These are phyloP conservation scores for Xerocomus nothofagi DNA, from an alignment of 1,284 basidiomycete species.

Conservation along the genomic window DNA sequence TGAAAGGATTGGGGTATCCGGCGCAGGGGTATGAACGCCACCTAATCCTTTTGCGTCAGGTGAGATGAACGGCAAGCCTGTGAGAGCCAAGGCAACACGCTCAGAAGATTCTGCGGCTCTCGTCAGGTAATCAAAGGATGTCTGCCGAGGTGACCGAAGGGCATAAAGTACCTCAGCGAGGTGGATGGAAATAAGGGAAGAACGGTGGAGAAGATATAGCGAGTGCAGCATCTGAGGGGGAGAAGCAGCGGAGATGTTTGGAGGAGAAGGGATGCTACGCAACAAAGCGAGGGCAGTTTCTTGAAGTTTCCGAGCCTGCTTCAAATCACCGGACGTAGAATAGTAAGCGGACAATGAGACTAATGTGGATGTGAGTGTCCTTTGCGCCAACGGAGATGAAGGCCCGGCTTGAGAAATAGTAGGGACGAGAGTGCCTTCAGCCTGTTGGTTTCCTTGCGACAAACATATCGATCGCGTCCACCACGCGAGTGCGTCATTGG, in stretches of 20 bases:
- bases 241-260: slow-evolving; percentile 43
- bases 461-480: slow-evolving; percentile 61
- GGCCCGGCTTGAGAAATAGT: slow-evolving; percentile 47
- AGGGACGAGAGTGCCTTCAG: slow-evolving; percentile 18
- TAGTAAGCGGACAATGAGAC: slow-evolving; percentile 73
- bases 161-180: slow-evolving; percentile 74
- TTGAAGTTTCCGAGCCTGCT: slow-evolving; percentile 67
- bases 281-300: slow-evolving; percentile 68
- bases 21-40: slow-evolving; percentile 45
- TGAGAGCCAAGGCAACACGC: slow-evolving; percentile 57
- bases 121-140: slow-evolving; percentile 58
- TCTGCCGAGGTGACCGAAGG: slow-evolving; percentile 41
- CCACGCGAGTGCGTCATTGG: slow-evolving; percentile 59
- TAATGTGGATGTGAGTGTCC: slow-evolving; percentile 64
- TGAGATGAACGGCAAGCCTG: slow-evolving; percentile 41
- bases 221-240: slow-evolving; percentile 64
- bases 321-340: slow-evolving; percentile 64
- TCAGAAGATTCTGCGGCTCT: slow-evolving; percentile 68
- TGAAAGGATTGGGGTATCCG: slow-evolving; percentile 42
- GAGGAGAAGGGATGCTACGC: slow-evolving; percentile 57
- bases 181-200: slow-evolving; percentile 72
- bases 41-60: slow-evolving; percentile 40
- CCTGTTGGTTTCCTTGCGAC: slow-evolving; percentile 33
- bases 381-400: slow-evolving; percentile 63
- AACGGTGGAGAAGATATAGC: slow-evolving; percentile 70